These are phyloP conservation scores for Russula vinacea DNA, from an alignment of 768 basidiomycete genomes.

Conservation along the genomic window DNA sequence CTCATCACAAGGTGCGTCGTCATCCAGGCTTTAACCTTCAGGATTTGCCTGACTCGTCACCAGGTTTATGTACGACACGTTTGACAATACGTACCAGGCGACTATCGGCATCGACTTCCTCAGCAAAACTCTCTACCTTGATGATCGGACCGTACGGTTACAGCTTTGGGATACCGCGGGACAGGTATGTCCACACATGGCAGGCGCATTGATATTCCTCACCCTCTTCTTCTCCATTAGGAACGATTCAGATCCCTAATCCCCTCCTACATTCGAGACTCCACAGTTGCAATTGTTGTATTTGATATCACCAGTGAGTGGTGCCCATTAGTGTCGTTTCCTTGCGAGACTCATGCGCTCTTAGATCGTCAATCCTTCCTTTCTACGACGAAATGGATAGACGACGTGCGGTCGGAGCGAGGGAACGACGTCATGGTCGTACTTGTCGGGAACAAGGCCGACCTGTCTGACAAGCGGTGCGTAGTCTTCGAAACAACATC, in stretches of 20 bases:
- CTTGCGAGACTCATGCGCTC: background rate
- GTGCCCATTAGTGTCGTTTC: background rate
- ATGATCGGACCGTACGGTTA: slow-evolving; percentile 94
- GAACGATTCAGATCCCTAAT: slow-evolving; percentile 97
- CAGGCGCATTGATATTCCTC: background rate
- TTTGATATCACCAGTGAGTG: slow-evolving; percentile 96
- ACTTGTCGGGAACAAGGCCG: slow-evolving; percentile 97
- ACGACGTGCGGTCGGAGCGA: slow-evolving; percentile 95
- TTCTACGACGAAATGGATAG: slow-evolving; percentile 99
- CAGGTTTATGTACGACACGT: slow-evolving; percentile 99
- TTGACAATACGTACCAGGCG: slow-evolving; percentile 98
- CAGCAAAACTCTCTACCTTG: slow-evolving; percentile 99
- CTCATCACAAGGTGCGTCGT: slow-evolving; percentile 85
- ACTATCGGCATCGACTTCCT: slow-evolving; percentile 99
- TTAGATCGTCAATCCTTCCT: slow-evolving; percentile 97
- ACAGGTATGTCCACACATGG: slow-evolving; percentile 51
- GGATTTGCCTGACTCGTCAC: slow-evolving; percentile 5
- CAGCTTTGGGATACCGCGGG: slow-evolving; percentile 99
- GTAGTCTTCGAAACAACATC: slow-evolving; percentile 32
- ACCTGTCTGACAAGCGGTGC: slow-evolving; percentile 96
- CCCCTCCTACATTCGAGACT: slow-evolving; percentile 98
- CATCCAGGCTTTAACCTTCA: slow-evolving; percentile 17
- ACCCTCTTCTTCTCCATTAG: slow-evolving; percentile 40
- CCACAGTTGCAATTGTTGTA: slow-evolving; percentile 97
- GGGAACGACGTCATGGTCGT: slow-evolving; percentile 99